Base-by-base conservation (phyloP, 169 alveolate species). In the Besnoitia besnoiti region DNA sequence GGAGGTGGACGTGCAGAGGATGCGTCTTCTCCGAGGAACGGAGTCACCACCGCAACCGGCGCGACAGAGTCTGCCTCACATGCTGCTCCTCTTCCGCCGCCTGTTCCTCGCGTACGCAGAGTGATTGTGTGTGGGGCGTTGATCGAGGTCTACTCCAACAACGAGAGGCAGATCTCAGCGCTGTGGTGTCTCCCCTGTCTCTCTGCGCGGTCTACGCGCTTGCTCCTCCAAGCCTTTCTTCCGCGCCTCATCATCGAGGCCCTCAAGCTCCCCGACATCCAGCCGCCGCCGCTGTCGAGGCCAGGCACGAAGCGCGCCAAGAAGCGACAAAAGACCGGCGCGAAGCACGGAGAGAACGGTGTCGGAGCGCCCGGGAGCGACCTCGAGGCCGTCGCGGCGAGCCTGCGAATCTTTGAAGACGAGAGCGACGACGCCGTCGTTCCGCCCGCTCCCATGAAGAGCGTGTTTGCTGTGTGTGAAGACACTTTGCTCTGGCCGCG, bases 401-500 rank as follows among this genome's bases (percentile, higher is more conserved):
- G 47, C 19, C 24, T 67, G 40, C 10, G 80, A 1, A 7, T 1
- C 42, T 7, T 7, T 14, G 80, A 8, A n/a, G n/a, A 2, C 46
- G 44, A 35, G 35, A 40, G 51, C 59, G 62, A 33, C 12, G 85
- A 67, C 30, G 87, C 75, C 33, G 85, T 33, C 37, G 42, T 35
- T 33, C 92, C 85, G 40, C 51, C 35, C 85, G 82, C 47, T 47
- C 93, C 76, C 61, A 12, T 27, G 49, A 89, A 89, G 62, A 35
- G 82, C 62, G 46, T 89, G 35, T 89, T 75, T 50, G 93, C 93
- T 40, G 82, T 85, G 46, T 89, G 89, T 85, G 84, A 85, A 44
- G 93, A 89, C 55, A n/a, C 75, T 1, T 55, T 89, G 14, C 89
- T 73, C 47, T 89, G 93, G 93, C 93, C 93, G 7, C 47, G 93